phyloP scores from a whole-genome alignment of 768 basidiomycete species.

The Vishniacozyma victoriae region DNA sequence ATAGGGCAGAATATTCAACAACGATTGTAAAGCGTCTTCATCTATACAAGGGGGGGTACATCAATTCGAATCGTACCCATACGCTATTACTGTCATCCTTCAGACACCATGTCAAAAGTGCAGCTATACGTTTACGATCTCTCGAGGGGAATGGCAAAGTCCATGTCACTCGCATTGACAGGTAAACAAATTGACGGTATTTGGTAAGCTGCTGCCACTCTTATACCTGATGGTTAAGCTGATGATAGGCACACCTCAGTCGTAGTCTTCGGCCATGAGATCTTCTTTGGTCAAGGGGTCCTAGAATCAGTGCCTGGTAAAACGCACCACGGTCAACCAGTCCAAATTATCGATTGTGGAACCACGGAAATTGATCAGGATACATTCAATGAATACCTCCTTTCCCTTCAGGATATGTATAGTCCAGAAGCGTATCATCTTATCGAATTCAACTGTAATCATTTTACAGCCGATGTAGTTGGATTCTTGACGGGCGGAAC shows the following conservation, averaged over 20 bases:
- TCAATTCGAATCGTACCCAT: too few relatives aligned
- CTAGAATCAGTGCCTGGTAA: conserved; percentile 62
- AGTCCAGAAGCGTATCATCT: conserved; percentile 69
- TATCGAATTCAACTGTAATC: conserved; percentile 89
- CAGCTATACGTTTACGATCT: conserved; percentile 87
- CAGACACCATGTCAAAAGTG: conserved; percentile 55
- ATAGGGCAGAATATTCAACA: too few relatives aligned
- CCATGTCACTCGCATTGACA: conserved; percentile 70
- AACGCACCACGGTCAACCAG: conserved; percentile 56
- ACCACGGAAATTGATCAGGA: conserved; percentile 61
- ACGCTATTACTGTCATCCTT: too few relatives aligned
- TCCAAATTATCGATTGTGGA: conserved; percentile 35
- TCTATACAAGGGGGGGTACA: too few relatives aligned
- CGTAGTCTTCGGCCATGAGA: conserved; percentile 76
- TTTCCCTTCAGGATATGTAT: conserved; percentile 68
- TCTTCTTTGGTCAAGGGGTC: conserved; percentile 89
- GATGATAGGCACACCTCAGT: conserved; percentile 78
- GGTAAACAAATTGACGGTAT: conserved; percentile 89
- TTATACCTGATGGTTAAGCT: background rate
- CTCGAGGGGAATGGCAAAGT: conserved; percentile 74
- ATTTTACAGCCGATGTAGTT: conserved; percentile 81
- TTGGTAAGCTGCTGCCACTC: conserved; percentile 56
- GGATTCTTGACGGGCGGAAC: conserved; percentile 79
- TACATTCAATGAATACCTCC: conserved; percentile 78
- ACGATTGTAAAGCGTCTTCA: too few relatives aligned